Evolutionary conservation across 768 basidiomycete genomes (phyloP), one percentile per base, ranked within the genome.

Genomic region (Filobasidium floriforme): DNA sequence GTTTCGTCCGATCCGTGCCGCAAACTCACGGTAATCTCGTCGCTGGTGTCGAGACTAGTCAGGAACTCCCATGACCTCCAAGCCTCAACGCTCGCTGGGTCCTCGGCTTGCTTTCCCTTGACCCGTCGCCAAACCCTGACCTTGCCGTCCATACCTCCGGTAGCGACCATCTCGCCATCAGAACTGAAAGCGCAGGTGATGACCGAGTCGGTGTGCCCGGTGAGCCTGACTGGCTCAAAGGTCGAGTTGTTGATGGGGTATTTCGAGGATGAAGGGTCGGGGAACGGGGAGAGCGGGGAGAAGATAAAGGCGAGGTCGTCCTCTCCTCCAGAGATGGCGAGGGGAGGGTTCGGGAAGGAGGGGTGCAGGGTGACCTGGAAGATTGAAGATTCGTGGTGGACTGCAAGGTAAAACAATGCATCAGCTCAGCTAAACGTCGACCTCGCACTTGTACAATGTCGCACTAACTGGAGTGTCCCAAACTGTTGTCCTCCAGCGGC

Each of bases 81-180:
- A 67, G 87, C 80, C 54, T 87, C 69, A 7, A 63, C 54, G 1
- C 44, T n/a, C 24, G 24, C 19, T n/a, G 29, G 44, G 37, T 64
- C 86, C 70, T 86, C 88, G 2, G 65, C 61, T 11, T 68, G 61
- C 59, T 69, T 68, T 10, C 68, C 62, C 60, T 77, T 73, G 15
- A 91, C 88, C 72, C 91, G 82, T 74, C 88, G 81, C 96, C 96
- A 99, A 68, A 99, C 81, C 68, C 93, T 83, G 44, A 97, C 87
- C 76, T 86, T 87, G 10, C 96, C 96, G 73, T 99, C 96, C 96
- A 99, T 98, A 0, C 96, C 96, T 11, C 94, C 96, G 0, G 93
- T 96, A 18, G 93, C 87, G 65, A 93, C 83, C 84, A 96, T 84
- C 80, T 96, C 88, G 1, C 96, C 96, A 75, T 98, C 94, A 0